Percentiles rank a stretch among this genome's conserved stretches.
Evolutionary conservation across 305 asterid genomes (phyloP).

Genomic region (Euphrasia arctica): DNA sequence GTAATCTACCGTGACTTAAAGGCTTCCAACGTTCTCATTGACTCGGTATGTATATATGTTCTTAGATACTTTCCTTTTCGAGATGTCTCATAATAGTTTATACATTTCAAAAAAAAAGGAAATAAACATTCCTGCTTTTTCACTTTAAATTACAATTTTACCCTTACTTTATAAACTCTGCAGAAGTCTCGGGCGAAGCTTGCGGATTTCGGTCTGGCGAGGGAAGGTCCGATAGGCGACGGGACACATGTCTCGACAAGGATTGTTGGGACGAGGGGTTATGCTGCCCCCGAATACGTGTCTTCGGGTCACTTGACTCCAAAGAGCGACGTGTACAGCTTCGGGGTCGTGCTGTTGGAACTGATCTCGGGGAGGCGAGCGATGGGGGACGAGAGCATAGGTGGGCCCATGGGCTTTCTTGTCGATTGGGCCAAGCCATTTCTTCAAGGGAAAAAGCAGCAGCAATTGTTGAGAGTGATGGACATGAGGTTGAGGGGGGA

Average conservation of each 20-base stretch:
- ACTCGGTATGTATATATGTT: too few relatives aligned
- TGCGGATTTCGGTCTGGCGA: conserved; percentile 43
- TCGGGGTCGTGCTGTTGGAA: conserved; percentile 73
- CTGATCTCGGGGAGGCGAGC: conserved; percentile 72
- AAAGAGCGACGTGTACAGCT: conserved; percentile 73
- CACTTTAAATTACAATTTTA: too few relatives aligned
- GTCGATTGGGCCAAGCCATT: conserved; percentile 77
- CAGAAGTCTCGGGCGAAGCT: conserved; percentile 44
- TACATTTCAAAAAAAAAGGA: too few relatives aligned
- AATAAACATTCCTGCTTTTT: too few relatives aligned
- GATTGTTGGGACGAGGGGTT: conserved; percentile 42
- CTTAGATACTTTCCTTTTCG: too few relatives aligned
- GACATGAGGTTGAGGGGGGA: conserved; percentile 69
- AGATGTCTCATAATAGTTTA: too few relatives aligned
- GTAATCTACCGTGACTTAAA: conserved; percentile 40
- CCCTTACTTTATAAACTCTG: too few relatives aligned
- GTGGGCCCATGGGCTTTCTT: conserved; percentile 58
- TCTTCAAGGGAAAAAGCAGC: conserved; percentile 49
- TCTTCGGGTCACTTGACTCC: conserved; percentile 57
- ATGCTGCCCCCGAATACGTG: conserved; percentile 49
- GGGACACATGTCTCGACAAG: conserved; percentile 48
- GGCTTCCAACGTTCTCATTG: conserved; percentile 40
- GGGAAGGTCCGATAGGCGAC: conserved; percentile 42
- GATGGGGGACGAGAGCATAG: conserved; percentile 58
- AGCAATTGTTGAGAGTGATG: conserved; percentile 55